Evolutionary conservation across 2,329 filamentous ascomycete species (phyloP), one percentile per base, ranked within the genome.

Genomic region (Colletotrichum zoysiae): DNA sequence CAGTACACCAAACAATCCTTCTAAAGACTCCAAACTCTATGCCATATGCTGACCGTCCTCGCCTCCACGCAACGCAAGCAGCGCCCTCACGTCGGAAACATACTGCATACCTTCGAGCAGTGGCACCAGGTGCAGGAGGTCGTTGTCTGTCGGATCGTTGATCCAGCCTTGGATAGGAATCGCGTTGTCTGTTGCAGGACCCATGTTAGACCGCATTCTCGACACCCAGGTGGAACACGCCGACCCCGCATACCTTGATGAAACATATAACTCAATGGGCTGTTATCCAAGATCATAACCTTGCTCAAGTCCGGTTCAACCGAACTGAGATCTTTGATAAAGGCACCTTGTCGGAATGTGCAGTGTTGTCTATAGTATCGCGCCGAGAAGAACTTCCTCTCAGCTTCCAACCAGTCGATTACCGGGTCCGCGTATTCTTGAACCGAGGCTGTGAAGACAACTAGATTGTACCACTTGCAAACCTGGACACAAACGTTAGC

Each of bases 91-190:
- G 82, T 99, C 96, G 64, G 95, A 97, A 76, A 96, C 95, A 83
- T 98, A 97, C 84, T 98, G 96, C 78, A 99, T 84, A 23, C 94
- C 96, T 83, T 99, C 96, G 56, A 99, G 87, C 77, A 98, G 86
- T 42, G 96, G 96, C 70, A 99, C 91, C 72, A 99, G 87, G 82
- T 98, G 94, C 81, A 98, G 88, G 75, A 99, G 86, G 79, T 98
- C 95, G 80, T 95, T 96, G 83, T 99, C 96, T 35, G 96, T 98
- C 30, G 96, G 96, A 83, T 99, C 96, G 81, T 92, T 97, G 84
- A 99, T 98, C 96, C 96, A 99, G 79, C 96, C 96, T 85, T 98
- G 95, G 79, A 99, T 98, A 3, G 96, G 96, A 78, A 99, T 98
- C 62, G 96, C 96, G 84, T 99, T 99, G 82, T 99, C 96, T 99